Conservation (phyloP, 2,329 filamentous ascomycete genomes). For the Talaromyces sp. region DNA sequence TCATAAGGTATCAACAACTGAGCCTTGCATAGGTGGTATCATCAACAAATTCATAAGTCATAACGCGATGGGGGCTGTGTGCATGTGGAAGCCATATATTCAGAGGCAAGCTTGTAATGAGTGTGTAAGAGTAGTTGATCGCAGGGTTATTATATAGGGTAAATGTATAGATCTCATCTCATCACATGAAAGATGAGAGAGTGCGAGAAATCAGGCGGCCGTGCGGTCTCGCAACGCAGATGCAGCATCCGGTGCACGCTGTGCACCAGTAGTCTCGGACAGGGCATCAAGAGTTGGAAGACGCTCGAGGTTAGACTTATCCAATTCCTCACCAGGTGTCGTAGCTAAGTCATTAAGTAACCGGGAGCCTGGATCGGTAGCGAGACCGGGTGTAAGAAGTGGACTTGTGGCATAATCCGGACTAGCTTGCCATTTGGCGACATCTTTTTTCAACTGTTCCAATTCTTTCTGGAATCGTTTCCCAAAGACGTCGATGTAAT, state of each 20-base stretch:
- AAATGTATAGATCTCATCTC: background rate
- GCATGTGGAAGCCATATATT: background rate
- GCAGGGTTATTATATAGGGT: background rate
- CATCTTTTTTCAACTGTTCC: conserved; percentile 82
- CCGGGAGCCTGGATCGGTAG: conserved; percentile 25
- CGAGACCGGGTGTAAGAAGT: conserved; percentile 28
- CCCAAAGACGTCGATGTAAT: conserved; percentile 97
- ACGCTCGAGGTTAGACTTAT: conserved; percentile 33
- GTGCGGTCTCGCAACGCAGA: conserved; percentile 17
- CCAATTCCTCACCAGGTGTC: conserved; percentile 23
- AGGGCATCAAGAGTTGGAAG: conserved; percentile 39
- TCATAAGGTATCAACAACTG: background rate
- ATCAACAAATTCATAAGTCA: conserved; percentile 14
- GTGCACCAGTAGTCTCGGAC: conserved; percentile 30
- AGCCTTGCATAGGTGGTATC: conserved; percentile 13
- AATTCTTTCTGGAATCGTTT: conserved; percentile 96
- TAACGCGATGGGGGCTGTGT: background rate
- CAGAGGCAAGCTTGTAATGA: background rate
- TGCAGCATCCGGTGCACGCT: conserved; percentile 20
- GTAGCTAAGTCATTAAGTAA: conserved; percentile 24
- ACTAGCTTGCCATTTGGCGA: conserved; percentile 75
- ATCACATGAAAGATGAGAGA: background rate
- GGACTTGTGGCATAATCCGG: conserved; percentile 36
- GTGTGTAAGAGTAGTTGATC: background rate
- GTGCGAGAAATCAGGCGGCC: background rate